Percentiles rank a stretch among this genome's conserved stretches.
Conservation (phyloP, 306 rosid species). For the Calophaca sinica region DNA sequence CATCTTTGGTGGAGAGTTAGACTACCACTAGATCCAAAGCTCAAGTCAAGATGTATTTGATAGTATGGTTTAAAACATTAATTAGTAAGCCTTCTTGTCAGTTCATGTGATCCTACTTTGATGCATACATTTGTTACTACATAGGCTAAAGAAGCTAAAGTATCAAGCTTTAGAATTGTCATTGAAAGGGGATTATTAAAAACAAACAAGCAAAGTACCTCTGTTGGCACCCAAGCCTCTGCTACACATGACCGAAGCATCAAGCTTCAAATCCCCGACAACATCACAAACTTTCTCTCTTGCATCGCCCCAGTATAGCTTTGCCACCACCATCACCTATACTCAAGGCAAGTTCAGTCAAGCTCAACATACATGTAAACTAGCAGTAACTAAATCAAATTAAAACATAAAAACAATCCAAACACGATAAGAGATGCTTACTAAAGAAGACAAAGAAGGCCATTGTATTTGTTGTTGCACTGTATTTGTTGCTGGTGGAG, state of each 20-base stretch:
- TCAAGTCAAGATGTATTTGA: background rate
- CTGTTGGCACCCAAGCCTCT: conserved; percentile 57
- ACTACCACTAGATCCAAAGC: background rate
- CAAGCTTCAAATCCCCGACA: conserved; percentile 36
- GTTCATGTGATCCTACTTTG: background rate
- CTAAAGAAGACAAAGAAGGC: too few relatives aligned
- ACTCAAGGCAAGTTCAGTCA: too few relatives aligned
- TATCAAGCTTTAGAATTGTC: background rate
- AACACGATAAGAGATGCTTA: too few relatives aligned
- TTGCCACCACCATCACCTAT: conserved; percentile 35
- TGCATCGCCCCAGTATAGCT: background rate
- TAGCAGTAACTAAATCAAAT: too few relatives aligned
- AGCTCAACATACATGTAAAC: too few relatives aligned
- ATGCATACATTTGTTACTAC: background rate
- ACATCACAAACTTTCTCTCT: too few relatives aligned
- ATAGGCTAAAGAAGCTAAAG: background rate
- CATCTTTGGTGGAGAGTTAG: background rate
- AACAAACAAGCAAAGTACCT: conserved; percentile 34
- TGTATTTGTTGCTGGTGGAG: too few relatives aligned
- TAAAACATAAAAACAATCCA: too few relatives aligned
- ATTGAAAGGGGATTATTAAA: background rate
- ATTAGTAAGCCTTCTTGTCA: background rate
- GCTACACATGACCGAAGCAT: conserved; percentile 60
- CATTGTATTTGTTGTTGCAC: too few relatives aligned
- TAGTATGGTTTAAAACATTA: background rate